A percentile compares a stretch with the other conserved stretches of the same genome.
These are phyloP conservation scores for Salisapilia sapeloensis DNA, from an alignment of 352 stramenopile species.

Conservation along the genomic window DNA sequence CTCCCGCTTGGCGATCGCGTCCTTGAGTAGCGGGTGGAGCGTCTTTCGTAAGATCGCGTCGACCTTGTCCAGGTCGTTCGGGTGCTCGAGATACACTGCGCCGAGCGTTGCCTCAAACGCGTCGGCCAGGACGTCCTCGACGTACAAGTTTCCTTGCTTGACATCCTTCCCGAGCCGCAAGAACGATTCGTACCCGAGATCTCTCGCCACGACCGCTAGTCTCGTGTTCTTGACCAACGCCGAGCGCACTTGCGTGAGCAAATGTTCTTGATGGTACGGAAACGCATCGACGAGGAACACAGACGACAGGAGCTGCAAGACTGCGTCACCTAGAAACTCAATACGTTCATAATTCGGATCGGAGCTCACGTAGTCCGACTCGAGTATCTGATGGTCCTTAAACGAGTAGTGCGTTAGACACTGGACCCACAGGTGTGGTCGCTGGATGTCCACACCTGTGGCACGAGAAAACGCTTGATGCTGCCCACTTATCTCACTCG, in stretches of 20 bases:
- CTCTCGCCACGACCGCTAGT: conserved; percentile 32
- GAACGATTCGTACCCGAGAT: conserved; percentile 49
- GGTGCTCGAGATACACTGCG: conserved; percentile 63
- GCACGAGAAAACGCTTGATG: conserved; percentile 34
- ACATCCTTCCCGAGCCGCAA: conserved; percentile 47
- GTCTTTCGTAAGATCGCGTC: conserved; percentile 37
- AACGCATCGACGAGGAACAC: conserved; percentile 67
- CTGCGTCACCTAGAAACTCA: conserved; percentile 71
- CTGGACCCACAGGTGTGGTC: conserved; percentile 63
- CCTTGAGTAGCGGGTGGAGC: conserved; percentile 50
- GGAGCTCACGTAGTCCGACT: conserved; percentile 42
- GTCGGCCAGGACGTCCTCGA: conserved; percentile 62
- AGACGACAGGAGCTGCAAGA: conserved; percentile 66
- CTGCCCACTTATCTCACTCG: conserved; percentile 13
- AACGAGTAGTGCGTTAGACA: conserved; percentile 67
- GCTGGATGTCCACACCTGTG: conserved; percentile 32
- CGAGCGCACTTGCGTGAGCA: conserved; percentile 62
- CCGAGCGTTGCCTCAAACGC: conserved; percentile 66
- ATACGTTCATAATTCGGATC: conserved; percentile 71
- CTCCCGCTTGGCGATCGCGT: conserved; percentile 57
- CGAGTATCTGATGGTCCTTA: conserved; percentile 43
- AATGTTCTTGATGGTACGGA: conserved; percentile 62
- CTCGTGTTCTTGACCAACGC: conserved; percentile 77
- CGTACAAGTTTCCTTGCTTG: conserved; percentile 46
- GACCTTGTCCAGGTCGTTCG: conserved; percentile 25